phyloP scores from a whole-genome alignment of 805 yeast genomes.

The Debaryomyces maramus region DNA sequence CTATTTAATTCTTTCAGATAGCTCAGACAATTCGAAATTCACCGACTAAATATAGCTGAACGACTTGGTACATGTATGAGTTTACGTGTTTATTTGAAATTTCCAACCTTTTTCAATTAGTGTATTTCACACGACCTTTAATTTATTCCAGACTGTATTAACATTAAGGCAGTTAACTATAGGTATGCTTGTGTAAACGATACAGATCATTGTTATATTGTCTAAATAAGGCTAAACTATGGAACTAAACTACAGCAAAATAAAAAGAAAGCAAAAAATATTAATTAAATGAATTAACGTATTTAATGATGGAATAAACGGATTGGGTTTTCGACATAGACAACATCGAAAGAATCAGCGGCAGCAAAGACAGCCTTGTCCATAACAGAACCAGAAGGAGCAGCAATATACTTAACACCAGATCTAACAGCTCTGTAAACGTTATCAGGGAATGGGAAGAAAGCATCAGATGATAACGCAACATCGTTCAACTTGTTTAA shows the following conservation, averaged over 20 bases:
- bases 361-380: conserved; percentile 95
- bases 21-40: background rate
- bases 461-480: conserved; percentile 94
- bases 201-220: background rate
- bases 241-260: background rate
- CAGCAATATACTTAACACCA: conserved; percentile 95
- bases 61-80: background rate
- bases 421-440: conserved; percentile 96
- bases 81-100: conserved; percentile 8
- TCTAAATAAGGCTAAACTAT: background rate
- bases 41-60: background rate
- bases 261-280: conserved; percentile 1
- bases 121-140: conserved; percentile 2
- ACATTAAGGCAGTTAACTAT: too few relatives aligned
- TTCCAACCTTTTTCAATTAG: background rate
- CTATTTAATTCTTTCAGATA: background rate
- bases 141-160: too few relatives aligned
- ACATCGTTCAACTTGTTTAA: conserved; percentile 75
- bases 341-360: conserved; percentile 87
- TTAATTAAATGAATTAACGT: background rate
- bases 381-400: conserved; percentile 97
- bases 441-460: conserved; percentile 99
- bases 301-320: conserved; percentile 94
- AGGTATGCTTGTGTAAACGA: too few relatives aligned
- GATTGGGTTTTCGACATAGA: conserved; percentile 95